phyloP scores from a whole-genome alignment of 2,329 filamentous ascomycete species.

The Aaosphaeria pasadenensis region DNA sequence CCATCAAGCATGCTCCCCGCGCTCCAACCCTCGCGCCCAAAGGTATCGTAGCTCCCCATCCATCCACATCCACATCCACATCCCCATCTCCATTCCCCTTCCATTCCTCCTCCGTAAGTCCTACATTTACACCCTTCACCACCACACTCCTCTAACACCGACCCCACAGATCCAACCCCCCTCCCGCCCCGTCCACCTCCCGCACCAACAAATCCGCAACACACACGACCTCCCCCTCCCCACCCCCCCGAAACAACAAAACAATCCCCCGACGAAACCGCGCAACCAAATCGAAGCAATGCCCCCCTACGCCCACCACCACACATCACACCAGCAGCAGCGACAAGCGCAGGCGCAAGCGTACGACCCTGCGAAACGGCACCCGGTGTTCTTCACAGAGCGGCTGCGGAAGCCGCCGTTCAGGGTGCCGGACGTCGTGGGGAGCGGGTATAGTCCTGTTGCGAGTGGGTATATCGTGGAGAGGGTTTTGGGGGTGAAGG shows the following conservation, averaged over 20 bases:
- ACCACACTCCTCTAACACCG: too few species aligned
- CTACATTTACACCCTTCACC: not conserved
- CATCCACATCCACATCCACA: conserved; percentile 14
- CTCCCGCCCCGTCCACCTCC: too few species aligned
- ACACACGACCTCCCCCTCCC: too few species aligned
- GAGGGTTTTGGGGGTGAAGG: conserved; percentile 11
- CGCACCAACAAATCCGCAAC: too few species aligned
- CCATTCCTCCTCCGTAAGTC: not conserved
- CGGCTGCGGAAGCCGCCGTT: conserved; percentile 57
- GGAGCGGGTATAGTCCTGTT: conserved; percentile 40
- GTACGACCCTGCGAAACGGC: conserved; percentile 59
- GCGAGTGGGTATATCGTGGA: conserved; percentile 44
- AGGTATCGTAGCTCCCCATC: conserved; percentile 8
- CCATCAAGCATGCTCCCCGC: not conserved
- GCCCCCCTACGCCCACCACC: conserved; percentile 33
- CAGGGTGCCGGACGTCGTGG: conserved; percentile 33
- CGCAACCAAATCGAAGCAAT: conserved; percentile 50
- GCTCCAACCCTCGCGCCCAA: not conserved
- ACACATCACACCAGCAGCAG: conserved; percentile 11
- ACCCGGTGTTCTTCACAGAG: conserved; percentile 75
- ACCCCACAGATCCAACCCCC: too few species aligned
- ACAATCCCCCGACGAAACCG: conserved; percentile 16
- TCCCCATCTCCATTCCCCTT: not conserved
- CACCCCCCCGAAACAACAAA: not conserved
- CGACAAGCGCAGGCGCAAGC: conserved; percentile 12